phyloP scores from a whole-genome alignment of 352 stramenopile species.

The Pythium brassicae region DNA sequence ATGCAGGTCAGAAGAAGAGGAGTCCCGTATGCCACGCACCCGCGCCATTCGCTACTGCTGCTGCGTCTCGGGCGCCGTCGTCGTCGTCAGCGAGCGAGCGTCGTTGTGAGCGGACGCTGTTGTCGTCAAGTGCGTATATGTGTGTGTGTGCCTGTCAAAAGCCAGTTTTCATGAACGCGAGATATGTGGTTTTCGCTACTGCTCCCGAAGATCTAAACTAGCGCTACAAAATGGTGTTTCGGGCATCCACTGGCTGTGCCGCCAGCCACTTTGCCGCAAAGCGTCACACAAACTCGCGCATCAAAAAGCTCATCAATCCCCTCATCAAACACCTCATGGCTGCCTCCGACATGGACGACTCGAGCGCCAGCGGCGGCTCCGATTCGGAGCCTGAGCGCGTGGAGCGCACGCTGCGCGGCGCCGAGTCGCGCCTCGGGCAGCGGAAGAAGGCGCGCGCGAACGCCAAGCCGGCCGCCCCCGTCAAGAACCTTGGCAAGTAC shows the following conservation, averaged over 20 bases:
- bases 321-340: conserved; percentile 14
- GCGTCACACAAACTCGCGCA: conserved; percentile 4
- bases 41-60: too few relatives aligned
- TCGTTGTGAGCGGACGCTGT: neutral
- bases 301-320: neutral
- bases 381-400: conserved; percentile 63
- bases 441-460: conserved; percentile 15
- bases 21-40: neutral
- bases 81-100: too few relatives aligned
- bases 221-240: conserved; percentile 2
- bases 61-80: too few relatives aligned
- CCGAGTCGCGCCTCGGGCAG: conserved; percentile 54
- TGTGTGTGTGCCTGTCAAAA: too few relatives aligned
- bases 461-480: conserved; percentile 17
- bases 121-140: too few relatives aligned
- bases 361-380: conserved; percentile 34
- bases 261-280: too few relatives aligned
- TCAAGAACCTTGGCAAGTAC: conserved; percentile 79
- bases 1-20: neutral
- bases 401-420: conserved; percentile 47
- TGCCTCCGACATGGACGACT: conserved; percentile 31
- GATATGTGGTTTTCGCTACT: too few relatives aligned
- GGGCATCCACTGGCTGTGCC: too few relatives aligned
- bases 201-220: too few relatives aligned
- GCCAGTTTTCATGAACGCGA: too few relatives aligned